phyloP scores from a whole-genome alignment of 202 grass and related monocot species.

The Musa balbisiana region DNA sequence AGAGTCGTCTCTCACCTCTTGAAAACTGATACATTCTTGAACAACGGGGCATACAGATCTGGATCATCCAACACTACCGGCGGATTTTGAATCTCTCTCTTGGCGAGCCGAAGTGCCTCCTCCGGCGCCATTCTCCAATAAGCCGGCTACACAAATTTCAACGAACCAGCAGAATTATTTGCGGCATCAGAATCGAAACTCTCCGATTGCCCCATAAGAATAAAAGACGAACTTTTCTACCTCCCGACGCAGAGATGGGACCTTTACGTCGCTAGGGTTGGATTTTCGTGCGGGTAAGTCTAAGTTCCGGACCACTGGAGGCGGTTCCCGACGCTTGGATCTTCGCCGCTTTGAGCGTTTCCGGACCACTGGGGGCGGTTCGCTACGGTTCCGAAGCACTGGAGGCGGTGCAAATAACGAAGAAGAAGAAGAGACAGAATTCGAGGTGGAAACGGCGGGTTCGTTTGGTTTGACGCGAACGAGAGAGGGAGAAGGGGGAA shows the following conservation, averaged over 20 bases:
- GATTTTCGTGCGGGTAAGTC: not conserved
- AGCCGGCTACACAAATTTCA: slow-evolving; percentile 34
- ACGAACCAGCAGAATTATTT: not conserved
- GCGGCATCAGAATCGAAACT: not conserved
- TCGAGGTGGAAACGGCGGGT: not conserved
- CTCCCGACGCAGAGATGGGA: not conserved
- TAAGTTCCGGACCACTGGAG: too few species aligned
- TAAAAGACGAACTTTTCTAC: not conserved
- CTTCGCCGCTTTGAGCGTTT: not conserved
- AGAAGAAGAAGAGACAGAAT: not conserved
- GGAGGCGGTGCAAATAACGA: not conserved
- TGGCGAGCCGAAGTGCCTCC: slow-evolving; percentile 60
- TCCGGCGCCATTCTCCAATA: slow-evolving; percentile 81
- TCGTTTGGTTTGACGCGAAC: not conserved
- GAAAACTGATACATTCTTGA: slow-evolving; percentile 80
- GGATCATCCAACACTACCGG: slow-evolving; percentile 44
- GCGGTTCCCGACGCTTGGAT: too few species aligned
- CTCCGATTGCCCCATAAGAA: not conserved
- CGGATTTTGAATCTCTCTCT: slow-evolving; percentile 53
- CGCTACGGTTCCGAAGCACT: not conserved
- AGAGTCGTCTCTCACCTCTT: slow-evolving; percentile 44
- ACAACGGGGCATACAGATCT: slow-evolving; percentile 54
- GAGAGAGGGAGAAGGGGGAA: not conserved
- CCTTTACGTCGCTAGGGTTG: not conserved
- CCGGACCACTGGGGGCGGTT: not conserved